Evolutionary conservation across 2,329 filamentous ascomycete species (phyloP), one percentile per base, ranked within the genome.

Genomic region (Beauveria rudraprayagi): DNA sequence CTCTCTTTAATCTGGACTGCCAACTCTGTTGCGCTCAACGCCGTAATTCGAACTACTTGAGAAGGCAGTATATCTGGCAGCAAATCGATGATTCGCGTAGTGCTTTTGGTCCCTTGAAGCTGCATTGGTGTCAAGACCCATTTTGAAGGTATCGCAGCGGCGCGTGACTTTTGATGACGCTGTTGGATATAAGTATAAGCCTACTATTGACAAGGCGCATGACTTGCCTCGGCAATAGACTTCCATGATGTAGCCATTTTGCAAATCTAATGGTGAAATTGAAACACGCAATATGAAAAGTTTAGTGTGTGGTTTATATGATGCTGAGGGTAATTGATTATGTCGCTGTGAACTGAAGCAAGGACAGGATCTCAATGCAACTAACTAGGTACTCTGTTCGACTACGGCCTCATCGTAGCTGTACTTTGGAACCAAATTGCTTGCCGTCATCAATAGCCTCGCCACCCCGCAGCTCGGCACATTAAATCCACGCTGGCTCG

Each of bases 101-200:
- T 17, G 6, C 2, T 24, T 26, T 41, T 22, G 4, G 3, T 22
- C 28, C 37, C 14, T 22, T 50, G 26, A 9, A 50, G 5, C n/a
- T 50, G 26, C n/a, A 16, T n/a, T 4, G 55, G 26, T 1, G 55
- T n/a, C 9, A 57, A 17, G 5, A 57, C 5, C 55, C 55, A 57
- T n/a, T 50, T 17, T 24, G 17, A 17, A 11, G 55, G 55, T 16
- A 57, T 57, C 4, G 44, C 55, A 19, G 44, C 28, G 17, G 28
- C 28, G 19, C 55, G 55, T 24, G 41, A 22, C 26, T 14, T 10
- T 2, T 57, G 43, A 24, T 57, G 19, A 40, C 22, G 22, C 52
- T 55, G 26, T 9, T 48, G 22, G 5, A 11, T 4, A 24, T 48
- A 1, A 48, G 46, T 48, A 26, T 17, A 80, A 3, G 24, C 3